Conservation (phyloP, 306 rosid genomes). For the Quercus dentata region DNA sequence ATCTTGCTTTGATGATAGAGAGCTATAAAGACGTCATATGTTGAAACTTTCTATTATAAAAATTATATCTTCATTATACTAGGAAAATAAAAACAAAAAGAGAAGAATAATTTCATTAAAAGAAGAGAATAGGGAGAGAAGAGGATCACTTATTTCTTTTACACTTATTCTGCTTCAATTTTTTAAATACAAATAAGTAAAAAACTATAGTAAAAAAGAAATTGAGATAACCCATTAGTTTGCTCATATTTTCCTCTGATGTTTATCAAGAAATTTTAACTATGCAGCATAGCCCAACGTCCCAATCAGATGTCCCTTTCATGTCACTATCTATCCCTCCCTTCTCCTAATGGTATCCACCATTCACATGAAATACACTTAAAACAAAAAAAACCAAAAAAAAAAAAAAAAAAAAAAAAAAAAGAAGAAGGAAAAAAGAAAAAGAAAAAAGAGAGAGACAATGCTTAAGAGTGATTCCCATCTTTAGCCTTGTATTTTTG, state of each 20-base stretch:
- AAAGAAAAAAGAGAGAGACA: background rate
- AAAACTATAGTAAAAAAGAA: background rate
- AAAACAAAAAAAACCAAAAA: background rate
- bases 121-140: no score
- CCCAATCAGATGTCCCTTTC: slow-evolving; percentile 32
- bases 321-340: slow-evolving; percentile 7
- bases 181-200: no score
- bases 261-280: background rate
- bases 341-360: slow-evolving; percentile 7
- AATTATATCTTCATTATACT: no score
- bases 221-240: background rate
- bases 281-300: slow-evolving; percentile 40
- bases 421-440: background rate
- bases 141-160: no score
- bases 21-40: no score
- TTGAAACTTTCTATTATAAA: no score
- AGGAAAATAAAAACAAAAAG: no score
- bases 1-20: no score
- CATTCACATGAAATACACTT: background rate
- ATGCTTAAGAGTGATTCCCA: slow-evolving; percentile 24
- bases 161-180: no score
- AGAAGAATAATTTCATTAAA: no score
- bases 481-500: slow-evolving; percentile 28
- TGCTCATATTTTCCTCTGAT: background rate
- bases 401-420: background rate